Evolutionary conservation across 2,329 filamentous ascomycete species (phyloP), one percentile per base, ranked within the genome.

Genomic region (Emmonsia crescens): DNA sequence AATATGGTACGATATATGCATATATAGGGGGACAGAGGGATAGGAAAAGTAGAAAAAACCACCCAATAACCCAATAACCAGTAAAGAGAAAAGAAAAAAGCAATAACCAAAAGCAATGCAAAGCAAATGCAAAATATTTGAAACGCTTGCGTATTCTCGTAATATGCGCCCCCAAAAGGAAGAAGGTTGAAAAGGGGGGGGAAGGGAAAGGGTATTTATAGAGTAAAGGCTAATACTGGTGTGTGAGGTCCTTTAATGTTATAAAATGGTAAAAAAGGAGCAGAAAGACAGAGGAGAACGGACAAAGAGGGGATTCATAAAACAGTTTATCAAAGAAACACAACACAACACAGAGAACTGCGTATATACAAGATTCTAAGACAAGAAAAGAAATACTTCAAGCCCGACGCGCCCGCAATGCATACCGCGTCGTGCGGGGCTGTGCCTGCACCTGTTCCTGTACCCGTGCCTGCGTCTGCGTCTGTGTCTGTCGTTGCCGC

Each of bases 71-170:
- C 51, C 31, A 36, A 19, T 36, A 57, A 57, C 19, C 12, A 6
- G 19, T 5, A 19, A 57, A 46, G 2, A 44, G 46, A 42, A 3
- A 8, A 19, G n/a, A 8, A 44, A 42, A 42, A 57, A 29, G 52
- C 4, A 40, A 40, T n/a, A 29, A 31, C 4, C 14, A 29, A 46
- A 57, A 2, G 38, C 12, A 57, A 57, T 29, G 38, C 24, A 27
- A 31, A 57, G 10, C 8, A 19, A 44, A 24, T 46, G 44, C 44
- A 46, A 24, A 46, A 46, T 46, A 46, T 46, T 46, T 24, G 12
- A 42, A 57, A 42, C 42, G 29, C 55, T 44, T 5, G 42, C 38
- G 42, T 46, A 57, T 57, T 57, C 55, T 57, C 55, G 14, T 57
- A 12, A 46, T 42, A 27, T n/a, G n/a, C 19, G 6, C n/a, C 6